Percentiles rank a stretch among this genome's conserved stretches.
Evolutionary conservation across 305 asterid species (phyloP).

Genomic region (Petunia hybrid): DNA sequence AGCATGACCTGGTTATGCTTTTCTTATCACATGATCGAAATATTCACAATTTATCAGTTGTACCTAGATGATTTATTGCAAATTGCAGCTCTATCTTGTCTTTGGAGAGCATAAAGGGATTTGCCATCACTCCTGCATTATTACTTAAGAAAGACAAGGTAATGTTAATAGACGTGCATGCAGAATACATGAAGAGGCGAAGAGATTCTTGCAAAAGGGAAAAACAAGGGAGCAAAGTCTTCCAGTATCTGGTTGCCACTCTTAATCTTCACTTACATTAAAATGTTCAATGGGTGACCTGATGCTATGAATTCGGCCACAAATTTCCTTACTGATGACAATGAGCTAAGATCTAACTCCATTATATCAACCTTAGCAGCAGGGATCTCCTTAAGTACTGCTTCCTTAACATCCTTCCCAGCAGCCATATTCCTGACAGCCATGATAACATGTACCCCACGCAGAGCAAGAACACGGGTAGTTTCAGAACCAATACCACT

Average conservation of each 20-base stretch:
- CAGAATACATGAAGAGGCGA: conserved; percentile 6
- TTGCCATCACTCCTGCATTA: conserved; percentile 80
- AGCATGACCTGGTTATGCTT: background rate
- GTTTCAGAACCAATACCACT: conserved; percentile 92
- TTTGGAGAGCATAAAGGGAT: conserved; percentile 71
- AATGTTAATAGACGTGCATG: conserved; percentile 27
- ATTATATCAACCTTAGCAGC: conserved; percentile 68
- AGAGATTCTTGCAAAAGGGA: background rate
- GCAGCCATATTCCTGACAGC: conserved; percentile 64
- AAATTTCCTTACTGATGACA: conserved; percentile 70
- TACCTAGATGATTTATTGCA: conserved; percentile 90
- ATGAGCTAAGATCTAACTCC: conserved; percentile 84
- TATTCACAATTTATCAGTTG: background rate
- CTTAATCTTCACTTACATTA: conserved; percentile 61
- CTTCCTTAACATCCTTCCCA: conserved; percentile 59
- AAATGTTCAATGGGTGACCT: conserved; percentile 64
- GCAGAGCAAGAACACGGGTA: conserved; percentile 77
- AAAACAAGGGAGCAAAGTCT: background rate
- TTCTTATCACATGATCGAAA: background rate
- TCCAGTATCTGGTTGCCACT: background rate
- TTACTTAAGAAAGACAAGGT: conserved; percentile 55
- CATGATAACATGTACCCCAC: conserved; percentile 80
- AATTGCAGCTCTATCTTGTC: conserved; percentile 84
- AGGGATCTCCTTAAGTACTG: conserved; percentile 62
- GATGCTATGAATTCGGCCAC: conserved; percentile 68